Conservation (phyloP, 2,329 filamentous ascomycete genomes). For the Aureobasidium sp. region DNA sequence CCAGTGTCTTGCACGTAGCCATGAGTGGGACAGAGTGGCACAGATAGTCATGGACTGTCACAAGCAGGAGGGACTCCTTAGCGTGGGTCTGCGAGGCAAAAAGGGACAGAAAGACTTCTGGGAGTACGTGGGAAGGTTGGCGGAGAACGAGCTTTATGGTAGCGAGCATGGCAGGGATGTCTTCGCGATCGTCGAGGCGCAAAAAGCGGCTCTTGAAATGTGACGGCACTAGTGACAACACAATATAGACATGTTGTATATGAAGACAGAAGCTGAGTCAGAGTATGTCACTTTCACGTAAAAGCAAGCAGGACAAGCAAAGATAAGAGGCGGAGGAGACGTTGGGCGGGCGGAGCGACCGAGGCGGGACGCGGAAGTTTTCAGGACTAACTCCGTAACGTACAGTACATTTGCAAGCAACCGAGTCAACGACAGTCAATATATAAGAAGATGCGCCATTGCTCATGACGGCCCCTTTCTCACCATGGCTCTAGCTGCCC, state of each 20-base stretch:
- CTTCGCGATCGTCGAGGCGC: slow-evolving; percentile 4
- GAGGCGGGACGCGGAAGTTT: not conserved
- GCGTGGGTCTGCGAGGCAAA: slow-evolving; percentile 19
- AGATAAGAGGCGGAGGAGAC: slow-evolving; percentile 3
- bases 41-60: slow-evolving; percentile 34
- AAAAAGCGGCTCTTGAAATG: not conserved
- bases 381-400: not conserved
- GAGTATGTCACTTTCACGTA: not conserved
- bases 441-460: not conserved
- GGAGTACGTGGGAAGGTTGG: slow-evolving; percentile 22
- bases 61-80: slow-evolving; percentile 26
- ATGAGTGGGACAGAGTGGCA: slow-evolving; percentile 30
- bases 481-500: not conserved
- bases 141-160: slow-evolving; percentile 12
- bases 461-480: not conserved
- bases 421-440: not conserved
- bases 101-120: slow-evolving; percentile 27
- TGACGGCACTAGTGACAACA: not conserved
- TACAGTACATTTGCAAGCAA: not conserved
- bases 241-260: not conserved
- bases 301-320: not conserved
- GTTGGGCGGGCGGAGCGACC: not conserved
- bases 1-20: slow-evolving; percentile 30
- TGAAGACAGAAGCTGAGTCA: not conserved
- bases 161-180: slow-evolving; percentile 1